These are phyloP conservation scores for Allantophomopsis cytisporea DNA, from an alignment of 2,329 filamentous ascomycete species.

Conservation along the genomic window DNA sequence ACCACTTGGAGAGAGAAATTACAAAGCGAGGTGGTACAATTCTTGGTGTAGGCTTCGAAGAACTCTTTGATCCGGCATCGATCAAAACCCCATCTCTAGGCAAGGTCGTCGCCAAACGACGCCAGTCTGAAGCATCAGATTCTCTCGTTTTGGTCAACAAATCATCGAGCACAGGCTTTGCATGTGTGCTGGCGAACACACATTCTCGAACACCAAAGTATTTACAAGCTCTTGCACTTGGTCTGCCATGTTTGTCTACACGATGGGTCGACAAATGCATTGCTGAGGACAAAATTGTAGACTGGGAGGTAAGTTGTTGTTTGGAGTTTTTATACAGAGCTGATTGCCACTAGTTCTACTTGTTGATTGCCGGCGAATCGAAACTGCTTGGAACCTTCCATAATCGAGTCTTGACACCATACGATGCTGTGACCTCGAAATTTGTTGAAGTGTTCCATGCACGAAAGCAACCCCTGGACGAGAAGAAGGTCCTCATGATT, in stretches of 20 bases:
- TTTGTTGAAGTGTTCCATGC: constrained; percentile 41
- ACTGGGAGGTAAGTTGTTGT: constrained; percentile 39
- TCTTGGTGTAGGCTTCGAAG: constrained; percentile 64
- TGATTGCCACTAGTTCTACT: constrained; percentile 37
- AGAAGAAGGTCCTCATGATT: constrained; percentile 58
- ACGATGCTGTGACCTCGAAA: constrained; percentile 39
- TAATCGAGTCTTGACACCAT: constrained; percentile 55
- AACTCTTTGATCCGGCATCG: constrained; percentile 48
- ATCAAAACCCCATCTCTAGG: constrained; percentile 4
- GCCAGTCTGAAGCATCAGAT: no score
- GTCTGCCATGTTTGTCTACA: constrained; percentile 71
- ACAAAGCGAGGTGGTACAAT: constrained; percentile 58
- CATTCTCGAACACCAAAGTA: constrained; percentile 85
- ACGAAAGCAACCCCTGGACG: constrained; percentile 49
- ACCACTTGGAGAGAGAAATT: constrained; percentile 48
- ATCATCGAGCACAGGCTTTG: constrained; percentile 48
- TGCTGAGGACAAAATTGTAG: constrained; percentile 41
- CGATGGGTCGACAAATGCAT: constrained; percentile 72
- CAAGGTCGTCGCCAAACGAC: background rate
- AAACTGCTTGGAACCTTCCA: constrained; percentile 63
- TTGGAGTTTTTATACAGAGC: no score
- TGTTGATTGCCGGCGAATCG: constrained; percentile 76
- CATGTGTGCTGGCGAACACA: constrained; percentile 72
- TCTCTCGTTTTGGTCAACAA: no score
- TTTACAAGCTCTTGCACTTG: constrained; percentile 85